Evolutionary conservation across 768 basidiomycete genomes (phyloP), one percentile per base, ranked within the genome.

Genomic region (Boletus tylopilopsis): DNA sequence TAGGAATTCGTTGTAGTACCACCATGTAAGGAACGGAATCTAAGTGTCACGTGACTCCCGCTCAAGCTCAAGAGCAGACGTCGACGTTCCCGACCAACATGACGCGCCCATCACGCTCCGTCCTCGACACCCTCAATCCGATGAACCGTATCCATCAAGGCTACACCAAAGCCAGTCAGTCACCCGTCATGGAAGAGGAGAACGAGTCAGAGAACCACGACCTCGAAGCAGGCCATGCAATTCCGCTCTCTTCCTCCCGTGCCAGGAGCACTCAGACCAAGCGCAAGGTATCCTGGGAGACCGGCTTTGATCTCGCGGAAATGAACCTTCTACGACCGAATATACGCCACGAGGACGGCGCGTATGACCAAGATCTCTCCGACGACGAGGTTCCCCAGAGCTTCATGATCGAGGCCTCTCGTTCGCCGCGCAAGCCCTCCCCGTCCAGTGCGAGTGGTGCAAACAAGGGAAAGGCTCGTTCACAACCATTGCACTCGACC

Each of bases 311-410:
- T 46, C 68, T 75, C 45, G 77, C 80, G 45, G 79, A 82, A 62
- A 74, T 78, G 75, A 77, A 71, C 57, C 61, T 73, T 8, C 68
- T 88, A 41, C 81, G 79, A 51, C 87, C 87, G 43, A 90, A 88
- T 67, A 85, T 84, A 57, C 85, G 79, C 59, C 73, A 76, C 57
- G 79, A 84, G 61, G 86, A 87, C 68, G 74, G 70, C 62, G 72
- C 74, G 23, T 76, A 82, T 50, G 74, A 75, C 36, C 71, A 76
- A 41, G 82, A 87, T 42, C 76, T 77, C 24, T 87, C 85, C 8
- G 90, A 92, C 57, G 90, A 87, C 48, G 90, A 92, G 64, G 88
- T 87, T 3, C 90, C 90, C 0, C 84, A 87, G 62, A 87, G 85
- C 63, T 86, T 92, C 60, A 85, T 90, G 80, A 84, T 92, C 56